Evolutionary conservation across 768 basidiomycete genomes (phyloP).

Genomic region (Pulveroboletus sp.): DNA sequence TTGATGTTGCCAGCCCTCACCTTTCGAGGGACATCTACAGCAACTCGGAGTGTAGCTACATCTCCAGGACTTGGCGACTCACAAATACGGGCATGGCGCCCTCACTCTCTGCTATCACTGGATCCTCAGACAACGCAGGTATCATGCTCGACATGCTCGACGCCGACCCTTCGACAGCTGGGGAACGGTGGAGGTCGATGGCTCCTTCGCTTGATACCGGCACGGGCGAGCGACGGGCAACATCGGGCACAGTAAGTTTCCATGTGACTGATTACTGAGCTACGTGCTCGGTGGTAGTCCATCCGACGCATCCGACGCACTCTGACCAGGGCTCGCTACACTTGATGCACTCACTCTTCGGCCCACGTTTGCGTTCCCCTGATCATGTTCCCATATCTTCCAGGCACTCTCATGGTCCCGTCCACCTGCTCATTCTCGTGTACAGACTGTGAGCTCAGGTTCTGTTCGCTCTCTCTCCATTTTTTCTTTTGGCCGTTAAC

Average conservation of each 20-base stretch:
- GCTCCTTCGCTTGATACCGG: constrained; percentile 25
- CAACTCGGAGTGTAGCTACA: constrained; percentile 9
- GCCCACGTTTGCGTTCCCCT: constrained; percentile 43
- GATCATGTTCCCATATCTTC: constrained; percentile 51
- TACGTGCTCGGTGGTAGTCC: constrained; percentile 29
- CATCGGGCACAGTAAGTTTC: constrained; percentile 59
- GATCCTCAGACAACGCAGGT: constrained; percentile 28
- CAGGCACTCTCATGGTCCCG: constrained; percentile 42
- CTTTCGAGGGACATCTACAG: constrained; percentile 30
- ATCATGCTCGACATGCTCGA: constrained; percentile 59
- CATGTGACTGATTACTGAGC: constrained; percentile 10
- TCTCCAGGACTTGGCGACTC: constrained; percentile 38
- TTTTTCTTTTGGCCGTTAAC: constrained; percentile 47
- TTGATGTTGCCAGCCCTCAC: no score
- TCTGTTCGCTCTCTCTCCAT: constrained; percentile 49
- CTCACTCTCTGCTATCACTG: constrained; percentile 31
- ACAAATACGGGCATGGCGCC: constrained; percentile 31
- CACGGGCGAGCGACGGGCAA: constrained; percentile 40
- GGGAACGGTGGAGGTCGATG: constrained; percentile 57
- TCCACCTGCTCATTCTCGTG: constrained; percentile 43
- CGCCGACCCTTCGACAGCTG: constrained; percentile 61
- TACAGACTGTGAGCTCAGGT: constrained; percentile 33
- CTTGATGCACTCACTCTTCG: constrained; percentile 55
- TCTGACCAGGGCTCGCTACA: constrained; percentile 65
- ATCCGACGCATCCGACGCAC: constrained; percentile 35